Evolutionary conservation across 306 rosid genomes (phyloP), one percentile per base, ranked within the genome.

Genomic region (Gleditsia sinensis): DNA sequence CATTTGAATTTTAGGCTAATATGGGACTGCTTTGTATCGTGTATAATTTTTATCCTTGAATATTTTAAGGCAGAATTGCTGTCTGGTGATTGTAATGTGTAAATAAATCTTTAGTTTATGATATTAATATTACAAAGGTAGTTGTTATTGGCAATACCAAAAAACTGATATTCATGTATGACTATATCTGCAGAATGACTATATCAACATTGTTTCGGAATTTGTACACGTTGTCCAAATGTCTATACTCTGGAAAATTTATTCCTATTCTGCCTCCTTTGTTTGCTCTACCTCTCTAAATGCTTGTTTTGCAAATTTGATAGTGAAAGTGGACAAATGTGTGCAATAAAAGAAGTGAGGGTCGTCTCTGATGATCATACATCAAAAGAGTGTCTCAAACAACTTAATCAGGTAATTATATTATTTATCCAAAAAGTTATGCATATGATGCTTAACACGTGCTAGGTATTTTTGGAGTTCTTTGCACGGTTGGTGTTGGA

Each of bases 311-410:
- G 62, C 65, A 70, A 83, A 69, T 71, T 59, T 80, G 71, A 69
- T 82, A 89, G 94, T 84, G 88, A 83, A 85, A 87, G 83, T 57
- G 94, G 94, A 46, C 94, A 89, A 79, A 87, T 89, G 88, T 86
- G 94, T 79, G 94, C 94, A 20, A 89, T 89, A 40, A 89, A 89
- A 74, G 91, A 89, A 82, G 91, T 89, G 51, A 80, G 80, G 85
- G 78, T 85, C 69, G 81, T 81, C 45, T 63, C 82, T 24, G 94
- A 89, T 34, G 94, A 89, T 72, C 82, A 75, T 14, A 56, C 86
- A 8, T 81, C 86, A 19, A 84, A 86, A 77, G 89, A 87, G 79
- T 79, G 89, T 66, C 89, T 89, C 63, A 84, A 83, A 75, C 94
- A 89, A 87, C 86, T 89, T 67, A 80, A 83, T 69, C 94, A 89